phyloP scores from a whole-genome alignment of 306 rosid genomes.

The Prunus salicina region DNA sequence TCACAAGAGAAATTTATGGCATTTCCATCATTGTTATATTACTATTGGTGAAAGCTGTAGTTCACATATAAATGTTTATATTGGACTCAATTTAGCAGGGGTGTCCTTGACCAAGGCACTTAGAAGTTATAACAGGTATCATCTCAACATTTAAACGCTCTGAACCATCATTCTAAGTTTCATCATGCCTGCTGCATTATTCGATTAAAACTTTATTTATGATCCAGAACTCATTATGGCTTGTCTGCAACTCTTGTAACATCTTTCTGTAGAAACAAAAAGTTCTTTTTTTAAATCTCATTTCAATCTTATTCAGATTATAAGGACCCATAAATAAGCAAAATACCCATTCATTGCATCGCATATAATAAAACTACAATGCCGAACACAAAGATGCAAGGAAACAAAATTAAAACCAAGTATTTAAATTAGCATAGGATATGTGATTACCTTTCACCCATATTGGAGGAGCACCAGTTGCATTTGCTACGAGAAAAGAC shows the following conservation, averaged over 20 bases:
- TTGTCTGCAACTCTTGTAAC: not conserved
- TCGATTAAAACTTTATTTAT: not conserved
- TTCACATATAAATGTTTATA: not conserved
- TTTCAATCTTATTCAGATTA: not conserved
- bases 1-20: not conserved
- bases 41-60: not conserved
- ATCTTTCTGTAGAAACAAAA: not conserved
- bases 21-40: not conserved
- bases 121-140: too few species aligned
- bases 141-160: too few species aligned
- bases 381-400: not conserved
- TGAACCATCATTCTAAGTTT: not conserved
- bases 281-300: not conserved
- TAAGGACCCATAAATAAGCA: not conserved
- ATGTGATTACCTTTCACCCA: slow-evolving; percentile 85
- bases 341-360: not conserved
- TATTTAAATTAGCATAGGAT: not conserved
- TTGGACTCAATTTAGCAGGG: not conserved
- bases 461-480: slow-evolving; percentile 87
- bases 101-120: not conserved
- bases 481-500: slow-evolving; percentile 97
- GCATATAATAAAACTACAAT: not conserved
- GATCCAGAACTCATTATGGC: not conserved
- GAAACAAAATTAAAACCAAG: not conserved
- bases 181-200: not conserved